Evolutionary conservation across 148 eudicot species (phyloP).

Genomic region (Cornus controversa): DNA sequence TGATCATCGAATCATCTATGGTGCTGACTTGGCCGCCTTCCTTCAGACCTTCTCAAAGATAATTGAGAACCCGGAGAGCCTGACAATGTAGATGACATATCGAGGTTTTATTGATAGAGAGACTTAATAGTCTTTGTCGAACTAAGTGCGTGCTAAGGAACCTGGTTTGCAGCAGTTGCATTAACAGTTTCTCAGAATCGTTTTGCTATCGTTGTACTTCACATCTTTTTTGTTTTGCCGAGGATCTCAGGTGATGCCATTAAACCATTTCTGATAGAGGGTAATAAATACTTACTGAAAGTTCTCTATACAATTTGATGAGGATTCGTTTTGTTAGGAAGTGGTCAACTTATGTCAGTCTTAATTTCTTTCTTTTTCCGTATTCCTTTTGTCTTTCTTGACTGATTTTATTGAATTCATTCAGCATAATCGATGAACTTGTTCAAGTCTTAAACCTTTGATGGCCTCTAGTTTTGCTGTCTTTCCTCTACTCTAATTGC

Average conservation of each 20-base stretch:
- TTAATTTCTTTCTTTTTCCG: too few species aligned
- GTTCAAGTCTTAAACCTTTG: neutral
- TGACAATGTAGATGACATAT: constrained; percentile 66
- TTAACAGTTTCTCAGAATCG: neutral
- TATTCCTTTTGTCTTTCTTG: neutral
- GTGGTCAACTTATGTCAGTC: neutral
- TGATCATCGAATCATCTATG: constrained; percentile 81
- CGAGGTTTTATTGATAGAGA: neutral
- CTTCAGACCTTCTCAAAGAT: constrained; percentile 90
- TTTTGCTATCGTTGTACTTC: neutral
- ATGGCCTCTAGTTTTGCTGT: neutral
- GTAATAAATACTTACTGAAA: neutral
- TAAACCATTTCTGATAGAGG: neutral
- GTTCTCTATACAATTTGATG: neutral
- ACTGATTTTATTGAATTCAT: neutral
- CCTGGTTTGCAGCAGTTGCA: neutral
- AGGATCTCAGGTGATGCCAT: neutral
- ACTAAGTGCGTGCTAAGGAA: neutral
- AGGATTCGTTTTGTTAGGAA: neutral
- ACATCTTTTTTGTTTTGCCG: neutral
- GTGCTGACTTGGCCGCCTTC: constrained; percentile 95
- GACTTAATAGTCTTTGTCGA: neutral
- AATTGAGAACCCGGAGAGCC: constrained; percentile 72
- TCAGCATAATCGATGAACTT: neutral
- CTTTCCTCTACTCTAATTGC: neutral